These are phyloP conservation scores for Penicillium maclennaniae DNA, from an alignment of 495 filamentous ascomycete genomes.

Conservation along the genomic window DNA sequence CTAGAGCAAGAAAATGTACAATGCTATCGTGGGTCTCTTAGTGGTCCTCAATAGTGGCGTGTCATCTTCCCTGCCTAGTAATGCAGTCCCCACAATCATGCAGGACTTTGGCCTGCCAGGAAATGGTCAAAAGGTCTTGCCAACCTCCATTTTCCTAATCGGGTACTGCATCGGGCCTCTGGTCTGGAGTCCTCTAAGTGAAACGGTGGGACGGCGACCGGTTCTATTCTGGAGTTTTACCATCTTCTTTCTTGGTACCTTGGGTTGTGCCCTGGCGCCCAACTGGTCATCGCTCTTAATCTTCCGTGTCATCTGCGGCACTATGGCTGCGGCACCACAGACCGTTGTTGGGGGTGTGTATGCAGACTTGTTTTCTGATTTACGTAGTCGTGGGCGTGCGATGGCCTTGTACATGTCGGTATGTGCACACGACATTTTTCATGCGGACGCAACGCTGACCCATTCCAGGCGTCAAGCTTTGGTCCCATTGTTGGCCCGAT, in stretches of 20 bases:
- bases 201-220: slow-evolving; percentile 63
- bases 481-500: slow-evolving; percentile 66
- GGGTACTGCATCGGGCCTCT: slow-evolving; percentile 67
- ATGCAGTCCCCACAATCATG: slow-evolving; percentile 52
- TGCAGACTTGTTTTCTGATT: slow-evolving; percentile 64
- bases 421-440: slow-evolving; percentile 23
- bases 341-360: slow-evolving; percentile 69
- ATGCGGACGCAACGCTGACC: slow-evolving; percentile 1
- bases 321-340: slow-evolving; percentile 63
- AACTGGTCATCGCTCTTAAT: slow-evolving; percentile 63
- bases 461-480: slow-evolving; percentile 53
- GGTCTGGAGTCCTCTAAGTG: slow-evolving; percentile 65
- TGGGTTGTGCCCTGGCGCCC: slow-evolving; percentile 66
- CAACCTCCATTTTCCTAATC: slow-evolving; percentile 70
- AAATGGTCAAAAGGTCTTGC: slow-evolving; percentile 54
- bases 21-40: slow-evolving; percentile 53
- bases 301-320: slow-evolving; percentile 63
- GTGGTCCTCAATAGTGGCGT: slow-evolving; percentile 71
- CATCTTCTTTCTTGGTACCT: slow-evolving; percentile 61
- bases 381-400: slow-evolving; percentile 57
- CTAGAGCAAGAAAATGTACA: slow-evolving; percentile 54
- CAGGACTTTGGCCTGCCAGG: slow-evolving; percentile 37
- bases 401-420: slow-evolving; percentile 72
- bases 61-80: slow-evolving; percentile 63
- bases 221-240: slow-evolving; percentile 60